Percentiles rank a stretch among this genome's conserved stretches.
phyloP scores from a whole-genome alignment of 169 alveolate species.

The Plasmodium gonderi region DNA sequence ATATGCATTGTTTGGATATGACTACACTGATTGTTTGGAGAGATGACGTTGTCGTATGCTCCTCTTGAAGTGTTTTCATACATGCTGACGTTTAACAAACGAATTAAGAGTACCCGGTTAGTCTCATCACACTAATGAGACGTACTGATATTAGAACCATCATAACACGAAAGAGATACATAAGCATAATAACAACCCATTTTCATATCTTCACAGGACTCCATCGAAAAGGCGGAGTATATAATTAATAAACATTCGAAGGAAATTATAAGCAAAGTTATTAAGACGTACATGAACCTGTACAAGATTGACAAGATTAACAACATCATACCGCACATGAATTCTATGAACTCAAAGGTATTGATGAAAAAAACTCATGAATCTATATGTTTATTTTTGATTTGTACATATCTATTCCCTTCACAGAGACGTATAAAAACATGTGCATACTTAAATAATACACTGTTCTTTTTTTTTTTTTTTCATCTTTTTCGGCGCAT shows the following conservation, averaged over 20 bases:
- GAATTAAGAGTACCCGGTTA: too few species aligned
- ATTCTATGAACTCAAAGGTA: conserved; percentile 65
- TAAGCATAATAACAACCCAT: neutral
- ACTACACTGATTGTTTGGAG: too few species aligned
- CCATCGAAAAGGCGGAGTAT: conserved; percentile 65
- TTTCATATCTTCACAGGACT: conserved; percentile 12
- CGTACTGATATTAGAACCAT: too few species aligned
- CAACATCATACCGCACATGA: conserved; percentile 66
- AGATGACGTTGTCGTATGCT: too few species aligned
- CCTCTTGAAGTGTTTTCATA: too few species aligned
- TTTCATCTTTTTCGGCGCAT: neutral
- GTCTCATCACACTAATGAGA: too few species aligned
- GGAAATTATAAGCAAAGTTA: conserved; percentile 66
- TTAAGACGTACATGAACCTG: conserved; percentile 65
- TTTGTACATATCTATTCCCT: neutral
- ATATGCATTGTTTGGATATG: too few species aligned
- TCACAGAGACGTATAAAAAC: too few species aligned
- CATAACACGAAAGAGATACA: too few species aligned
- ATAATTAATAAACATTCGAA: conserved; percentile 70
- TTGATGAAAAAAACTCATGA: neutral
- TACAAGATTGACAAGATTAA: conserved; percentile 45
- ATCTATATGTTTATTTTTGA: neutral
- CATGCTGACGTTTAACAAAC: too few species aligned
- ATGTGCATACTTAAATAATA: too few species aligned
- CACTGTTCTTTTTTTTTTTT: neutral